A percentile compares a stretch with the other conserved stretches of the same genome.
Conservation (phyloP, 768 basidiomycete genomes). For the Phanerodontia chrysosporium region DNA sequence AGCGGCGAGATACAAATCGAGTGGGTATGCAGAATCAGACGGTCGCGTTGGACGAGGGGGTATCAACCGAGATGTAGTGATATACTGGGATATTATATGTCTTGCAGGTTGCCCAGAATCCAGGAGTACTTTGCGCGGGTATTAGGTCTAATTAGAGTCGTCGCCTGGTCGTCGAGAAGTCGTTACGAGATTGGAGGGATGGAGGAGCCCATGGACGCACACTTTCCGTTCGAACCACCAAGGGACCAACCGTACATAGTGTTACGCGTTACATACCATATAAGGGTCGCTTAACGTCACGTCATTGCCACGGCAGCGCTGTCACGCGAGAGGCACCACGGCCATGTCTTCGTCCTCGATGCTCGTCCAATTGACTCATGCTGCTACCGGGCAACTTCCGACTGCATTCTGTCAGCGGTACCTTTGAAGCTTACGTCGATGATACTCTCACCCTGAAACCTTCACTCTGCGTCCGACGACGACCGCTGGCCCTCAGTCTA, state of each 20-base stretch:
- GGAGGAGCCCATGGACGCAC: background rate
- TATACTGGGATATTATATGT: slow-evolving; percentile 4
- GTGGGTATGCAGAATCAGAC: slow-evolving; percentile 1
- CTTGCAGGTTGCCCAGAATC: background rate
- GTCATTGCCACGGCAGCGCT: background rate
- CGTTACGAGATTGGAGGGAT: background rate
- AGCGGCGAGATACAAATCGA: background rate
- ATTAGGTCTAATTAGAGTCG: slow-evolving; percentile 4
- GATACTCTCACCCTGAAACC: no score
- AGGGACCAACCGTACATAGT: background rate
- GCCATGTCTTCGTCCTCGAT: no score
- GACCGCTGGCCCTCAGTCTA: no score
- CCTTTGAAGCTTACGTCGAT: no score
- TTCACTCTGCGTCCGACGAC: no score
- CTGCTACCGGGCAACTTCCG: no score
- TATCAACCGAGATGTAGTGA: background rate
- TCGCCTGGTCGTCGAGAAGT: slow-evolving; percentile 4
- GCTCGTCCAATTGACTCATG: no score
- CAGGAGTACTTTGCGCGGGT: background rate
- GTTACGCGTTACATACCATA: background rate
- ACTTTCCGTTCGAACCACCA: background rate
- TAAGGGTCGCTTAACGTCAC: background rate
- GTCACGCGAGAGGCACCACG: background rate
- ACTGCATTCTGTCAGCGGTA: no score
- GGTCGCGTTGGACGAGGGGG: slow-evolving; percentile 5